phyloP scores from a whole-genome alignment of 768 basidiomycete genomes.

The Clavaria fumosa region DNA sequence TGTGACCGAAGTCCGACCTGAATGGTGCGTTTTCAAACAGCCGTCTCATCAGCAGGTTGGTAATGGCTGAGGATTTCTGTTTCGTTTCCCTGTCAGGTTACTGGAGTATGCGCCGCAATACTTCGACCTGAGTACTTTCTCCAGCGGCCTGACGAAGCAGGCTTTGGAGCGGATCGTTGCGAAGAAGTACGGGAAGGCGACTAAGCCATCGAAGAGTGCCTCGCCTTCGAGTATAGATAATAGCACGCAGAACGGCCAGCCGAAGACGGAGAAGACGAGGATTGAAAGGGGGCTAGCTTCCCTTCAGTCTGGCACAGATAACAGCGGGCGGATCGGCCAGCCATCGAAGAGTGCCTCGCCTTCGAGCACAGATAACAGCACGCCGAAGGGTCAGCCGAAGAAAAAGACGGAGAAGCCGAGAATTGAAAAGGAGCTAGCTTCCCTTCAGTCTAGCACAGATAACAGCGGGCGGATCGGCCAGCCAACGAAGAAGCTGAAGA shows the following conservation, averaged over 20 bases:
- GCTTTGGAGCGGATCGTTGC: conserved; percentile 37
- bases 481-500: conserved; percentile 14
- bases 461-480: conserved; percentile 25
- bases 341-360: conserved; percentile 14
- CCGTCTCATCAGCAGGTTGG: no score
- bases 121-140: conserved; percentile 52
- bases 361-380: no score
- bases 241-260: conserved; percentile 15
- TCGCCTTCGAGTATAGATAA: no score
- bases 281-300: conserved; percentile 44
- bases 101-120: conserved; percentile 49
- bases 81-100: no score
- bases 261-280: conserved; percentile 20
- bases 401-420: no score
- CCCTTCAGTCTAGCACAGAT: conserved; percentile 41
- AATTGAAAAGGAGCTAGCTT: conserved; percentile 22
- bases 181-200: conserved; percentile 35
- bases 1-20: conserved; percentile 70
- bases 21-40: conserved; percentile 71
- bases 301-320: conserved; percentile 38
- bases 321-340: conserved; percentile 23
- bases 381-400: conserved; percentile 14
- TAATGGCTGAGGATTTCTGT: no score
- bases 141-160: conserved; percentile 57
- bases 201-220: conserved; percentile 13